These are phyloP conservation scores for Corymbia citriodora DNA, from an alignment of 441 rosid genomes.

Conservation along the genomic window DNA sequence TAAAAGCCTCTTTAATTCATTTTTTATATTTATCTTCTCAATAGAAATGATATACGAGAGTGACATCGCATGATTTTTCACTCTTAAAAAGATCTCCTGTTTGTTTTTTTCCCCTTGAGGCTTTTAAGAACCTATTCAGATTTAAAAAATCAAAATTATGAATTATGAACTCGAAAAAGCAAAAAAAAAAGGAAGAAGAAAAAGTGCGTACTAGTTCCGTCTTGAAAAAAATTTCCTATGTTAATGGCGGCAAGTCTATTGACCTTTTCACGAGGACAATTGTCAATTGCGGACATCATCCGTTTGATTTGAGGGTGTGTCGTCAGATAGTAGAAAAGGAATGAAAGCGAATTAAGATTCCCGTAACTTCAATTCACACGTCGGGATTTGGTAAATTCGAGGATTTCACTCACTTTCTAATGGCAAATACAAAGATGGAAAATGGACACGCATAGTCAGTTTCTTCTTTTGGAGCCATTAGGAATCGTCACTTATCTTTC, in stretches of 20 bases:
- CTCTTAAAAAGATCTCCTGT: too few species aligned
- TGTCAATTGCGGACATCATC: not conserved
- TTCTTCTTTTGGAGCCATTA: not conserved
- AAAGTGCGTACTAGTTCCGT: not conserved
- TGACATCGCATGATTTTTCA: too few species aligned
- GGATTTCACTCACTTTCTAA: not conserved
- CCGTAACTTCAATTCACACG: rapidly evolving
- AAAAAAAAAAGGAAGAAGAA: not conserved
- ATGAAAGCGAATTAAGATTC: not conserved
- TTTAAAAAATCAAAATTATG: too few species aligned
- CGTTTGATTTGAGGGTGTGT: too few species aligned
- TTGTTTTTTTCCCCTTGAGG: too few species aligned
- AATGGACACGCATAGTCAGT: rapidly evolving
- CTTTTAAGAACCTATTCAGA: too few species aligned
- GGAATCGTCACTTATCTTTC: not conserved
- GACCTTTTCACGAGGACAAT: not conserved
- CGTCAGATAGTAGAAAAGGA: rapidly evolving
- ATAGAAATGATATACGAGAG: too few species aligned
- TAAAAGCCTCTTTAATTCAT: too few species aligned
- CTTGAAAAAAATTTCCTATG: too few species aligned
- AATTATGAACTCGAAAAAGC: too few species aligned
- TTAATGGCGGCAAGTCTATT: not conserved
- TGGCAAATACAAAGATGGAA: not conserved
- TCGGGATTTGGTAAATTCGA: rapidly evolving
- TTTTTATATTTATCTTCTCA: too few species aligned